A percentile compares a stretch with the other conserved stretches of the same genome.
Evolutionary conservation across 805 yeast genomes (phyloP).

Genomic region (Candida sonorensis): DNA sequence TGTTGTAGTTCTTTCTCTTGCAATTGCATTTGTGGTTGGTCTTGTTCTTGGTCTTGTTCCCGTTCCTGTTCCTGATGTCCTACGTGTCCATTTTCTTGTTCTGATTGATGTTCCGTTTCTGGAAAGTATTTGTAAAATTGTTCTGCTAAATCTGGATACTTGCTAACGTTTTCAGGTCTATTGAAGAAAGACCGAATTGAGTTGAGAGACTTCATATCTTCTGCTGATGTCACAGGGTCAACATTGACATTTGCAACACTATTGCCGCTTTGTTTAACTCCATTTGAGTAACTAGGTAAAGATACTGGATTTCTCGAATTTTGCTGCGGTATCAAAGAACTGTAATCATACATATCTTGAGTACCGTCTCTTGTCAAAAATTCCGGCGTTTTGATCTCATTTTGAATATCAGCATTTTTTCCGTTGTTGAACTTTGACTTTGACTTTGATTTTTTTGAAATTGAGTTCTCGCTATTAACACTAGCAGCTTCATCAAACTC

Average conservation of each 20-base stretch:
- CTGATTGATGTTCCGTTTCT: not conserved
- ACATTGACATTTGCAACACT: not conserved
- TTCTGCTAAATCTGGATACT: conserved; percentile 14
- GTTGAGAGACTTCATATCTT: conserved; percentile 9
- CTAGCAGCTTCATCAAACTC: conserved; percentile 7
- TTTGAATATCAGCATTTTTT: too few relatives aligned
- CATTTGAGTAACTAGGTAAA: too few relatives aligned
- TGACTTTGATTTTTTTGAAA: too few relatives aligned
- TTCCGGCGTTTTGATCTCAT: too few relatives aligned
- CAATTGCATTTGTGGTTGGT: not conserved
- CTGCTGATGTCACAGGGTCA: conserved; percentile 4
- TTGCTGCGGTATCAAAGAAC: too few relatives aligned
- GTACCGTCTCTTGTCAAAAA: too few relatives aligned
- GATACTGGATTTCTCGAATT: too few relatives aligned
- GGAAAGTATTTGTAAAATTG: conserved; percentile 12
- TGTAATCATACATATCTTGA: conserved; percentile 3
- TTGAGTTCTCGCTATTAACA: too few relatives aligned
- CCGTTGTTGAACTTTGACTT: too few relatives aligned
- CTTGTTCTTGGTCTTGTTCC: not conserved
- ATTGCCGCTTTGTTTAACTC: too few relatives aligned
- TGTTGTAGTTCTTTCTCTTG: not conserved
- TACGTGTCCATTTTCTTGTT: too few relatives aligned
- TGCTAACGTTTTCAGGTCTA: conserved; percentile 9
- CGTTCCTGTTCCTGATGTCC: not conserved
- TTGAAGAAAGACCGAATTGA: conserved; percentile 8